Conservation (phyloP, 179 eudicot genomes). For the Gypsophila paniculata region DNA sequence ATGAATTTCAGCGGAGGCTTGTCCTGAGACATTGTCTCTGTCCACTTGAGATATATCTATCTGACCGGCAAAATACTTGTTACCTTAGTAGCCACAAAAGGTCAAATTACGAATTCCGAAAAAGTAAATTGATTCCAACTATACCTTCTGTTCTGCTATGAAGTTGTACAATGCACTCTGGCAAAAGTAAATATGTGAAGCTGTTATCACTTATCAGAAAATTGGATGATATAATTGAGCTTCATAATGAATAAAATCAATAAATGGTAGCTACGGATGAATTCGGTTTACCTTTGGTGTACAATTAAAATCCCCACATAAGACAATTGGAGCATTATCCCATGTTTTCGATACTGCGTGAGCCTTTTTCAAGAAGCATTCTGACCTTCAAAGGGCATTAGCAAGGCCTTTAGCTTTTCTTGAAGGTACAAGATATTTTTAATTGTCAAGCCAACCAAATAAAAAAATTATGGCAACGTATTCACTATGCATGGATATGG, state of each 20-base stretch:
- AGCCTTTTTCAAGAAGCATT: constrained; percentile 69
- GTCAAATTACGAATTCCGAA: constrained; percentile 4
- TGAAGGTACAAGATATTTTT: constrained; percentile 1
- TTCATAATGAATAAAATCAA: background rate
- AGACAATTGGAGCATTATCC: constrained; percentile 85
- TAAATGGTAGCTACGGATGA: background rate
- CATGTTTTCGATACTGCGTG: constrained; percentile 77
- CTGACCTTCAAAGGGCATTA: constrained; percentile 51
- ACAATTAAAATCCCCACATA: constrained; percentile 93
- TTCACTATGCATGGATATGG: background rate
- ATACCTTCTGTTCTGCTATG: constrained; percentile 75
- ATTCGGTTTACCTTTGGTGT: constrained; percentile 63
- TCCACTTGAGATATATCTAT: constrained; percentile 65
- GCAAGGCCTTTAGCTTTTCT: background rate
- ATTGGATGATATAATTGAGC: constrained; percentile 5
- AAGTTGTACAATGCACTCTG: constrained; percentile 94
- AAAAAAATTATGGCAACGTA: background rate
- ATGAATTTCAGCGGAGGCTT: constrained; percentile 66
- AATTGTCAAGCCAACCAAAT: background rate
- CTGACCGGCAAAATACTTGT: constrained; percentile 41
- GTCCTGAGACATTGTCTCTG: constrained; percentile 86
- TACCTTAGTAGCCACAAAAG: constrained; percentile 12
- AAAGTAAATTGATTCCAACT: constrained; percentile 15
- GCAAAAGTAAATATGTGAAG: constrained; percentile 18
- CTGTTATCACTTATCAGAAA: constrained; percentile 12